Evolutionary conservation across 192 early-diverging fungal genomes (phyloP).

Genomic region (Physocladia obscura): DNA sequence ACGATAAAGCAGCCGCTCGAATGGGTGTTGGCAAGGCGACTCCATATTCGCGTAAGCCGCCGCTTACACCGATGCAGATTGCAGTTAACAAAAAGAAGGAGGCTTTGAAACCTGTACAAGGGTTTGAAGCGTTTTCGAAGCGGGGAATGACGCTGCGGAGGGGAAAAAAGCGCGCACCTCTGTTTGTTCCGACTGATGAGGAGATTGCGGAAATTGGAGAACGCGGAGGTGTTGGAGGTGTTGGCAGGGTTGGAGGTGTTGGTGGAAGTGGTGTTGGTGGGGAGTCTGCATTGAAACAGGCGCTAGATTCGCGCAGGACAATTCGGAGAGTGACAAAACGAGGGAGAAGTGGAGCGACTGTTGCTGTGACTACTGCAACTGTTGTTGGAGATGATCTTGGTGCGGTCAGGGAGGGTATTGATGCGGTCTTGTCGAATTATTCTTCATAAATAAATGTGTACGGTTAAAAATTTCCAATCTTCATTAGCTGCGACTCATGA

Average conservation of each 20-base stretch:
- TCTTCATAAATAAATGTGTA: too few relatives aligned
- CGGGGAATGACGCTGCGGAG: slow-evolving; percentile 31
- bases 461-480: too few relatives aligned
- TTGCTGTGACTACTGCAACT: background rate
- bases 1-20: slow-evolving; percentile 1
- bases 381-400: background rate
- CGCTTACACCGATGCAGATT: slow-evolving; percentile 17
- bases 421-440: too few relatives aligned
- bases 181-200: too few relatives aligned
- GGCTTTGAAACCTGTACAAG: slow-evolving; percentile 35
- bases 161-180: background rate
- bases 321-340: background rate
- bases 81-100: slow-evolving; percentile 13
- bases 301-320: background rate
- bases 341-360: too few relatives aligned
- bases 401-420: background rate
- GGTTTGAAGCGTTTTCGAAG: slow-evolving; percentile 22
- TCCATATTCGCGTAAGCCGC: slow-evolving; percentile 8
- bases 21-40: background rate
- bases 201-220: too few relatives aligned
- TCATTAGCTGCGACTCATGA: too few relatives aligned
- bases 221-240: background rate
- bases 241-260: background rate
- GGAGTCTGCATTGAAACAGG: background rate
- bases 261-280: background rate